These are phyloP conservation scores for Incumbomyces delicatus DNA, from an alignment of 2,329 filamentous ascomycete genomes.

Conservation along the genomic window DNA sequence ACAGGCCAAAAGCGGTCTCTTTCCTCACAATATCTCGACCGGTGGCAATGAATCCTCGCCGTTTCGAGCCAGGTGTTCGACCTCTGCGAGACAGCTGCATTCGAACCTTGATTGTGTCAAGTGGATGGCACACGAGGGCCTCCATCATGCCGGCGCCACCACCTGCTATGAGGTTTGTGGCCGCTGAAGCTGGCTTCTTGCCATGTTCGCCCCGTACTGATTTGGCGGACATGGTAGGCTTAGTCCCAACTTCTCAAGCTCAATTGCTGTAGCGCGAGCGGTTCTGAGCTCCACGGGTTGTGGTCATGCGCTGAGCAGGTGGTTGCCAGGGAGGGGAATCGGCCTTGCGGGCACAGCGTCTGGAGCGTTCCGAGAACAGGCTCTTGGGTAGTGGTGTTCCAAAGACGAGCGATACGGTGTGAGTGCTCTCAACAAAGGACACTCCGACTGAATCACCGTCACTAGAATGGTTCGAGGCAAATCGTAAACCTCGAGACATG, in stretches of 20 bases:
- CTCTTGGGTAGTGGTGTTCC: too few species aligned
- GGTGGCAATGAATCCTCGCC: slow-evolving; percentile 78
- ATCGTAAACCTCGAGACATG: too few species aligned
- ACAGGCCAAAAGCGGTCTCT: slow-evolving; percentile 85
- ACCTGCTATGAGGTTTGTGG: slow-evolving; percentile 92
- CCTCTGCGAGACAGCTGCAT: slow-evolving; percentile 95
- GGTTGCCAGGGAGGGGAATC: too few species aligned
- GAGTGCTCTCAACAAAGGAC: too few species aligned
- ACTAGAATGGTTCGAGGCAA: too few species aligned
- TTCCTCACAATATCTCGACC: slow-evolving; percentile 76
- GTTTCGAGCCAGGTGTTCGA: slow-evolving; percentile 66
- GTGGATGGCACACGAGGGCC: slow-evolving; percentile 86
- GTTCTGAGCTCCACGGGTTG: too few species aligned
- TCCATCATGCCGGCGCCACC: slow-evolving; percentile 99
- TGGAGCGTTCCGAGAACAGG: too few species aligned
- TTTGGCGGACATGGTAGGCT: slow-evolving; percentile 50
- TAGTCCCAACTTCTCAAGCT: background rate
- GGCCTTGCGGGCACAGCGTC: too few species aligned
- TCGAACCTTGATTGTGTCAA: slow-evolving; percentile 96
- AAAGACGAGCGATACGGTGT: too few species aligned
- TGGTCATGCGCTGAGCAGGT: too few species aligned
- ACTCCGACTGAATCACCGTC: too few species aligned
- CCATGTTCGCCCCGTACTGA: slow-evolving; percentile 46
- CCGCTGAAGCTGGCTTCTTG: slow-evolving; percentile 73
- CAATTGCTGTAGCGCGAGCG: too few species aligned